phyloP scores from a whole-genome alignment of 2,329 filamentous ascomycete genomes.

The Aschersonia sp. region DNA sequence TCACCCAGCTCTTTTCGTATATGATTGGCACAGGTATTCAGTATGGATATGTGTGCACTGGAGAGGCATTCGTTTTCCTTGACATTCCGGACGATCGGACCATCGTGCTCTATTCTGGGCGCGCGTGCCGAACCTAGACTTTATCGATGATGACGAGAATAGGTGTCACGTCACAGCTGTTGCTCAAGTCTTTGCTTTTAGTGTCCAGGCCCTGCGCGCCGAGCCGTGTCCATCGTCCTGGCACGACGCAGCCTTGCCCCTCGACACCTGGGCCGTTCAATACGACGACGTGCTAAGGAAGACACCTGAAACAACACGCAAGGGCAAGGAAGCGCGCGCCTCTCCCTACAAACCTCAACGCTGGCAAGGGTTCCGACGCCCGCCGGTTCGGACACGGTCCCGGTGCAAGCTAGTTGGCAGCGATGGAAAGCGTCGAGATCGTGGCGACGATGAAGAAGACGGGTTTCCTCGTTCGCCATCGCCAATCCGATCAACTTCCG shows the following conservation, averaged over 20 bases:
- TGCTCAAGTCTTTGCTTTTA: constrained; percentile 22
- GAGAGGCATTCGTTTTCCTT: constrained; percentile 19
- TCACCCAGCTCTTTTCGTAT: constrained; percentile 25
- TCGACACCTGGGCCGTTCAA: constrained; percentile 20
- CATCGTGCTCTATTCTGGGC: constrained; percentile 16
- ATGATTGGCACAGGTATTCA: constrained; percentile 20
- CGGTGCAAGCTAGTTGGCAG: neutral
- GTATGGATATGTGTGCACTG: constrained; percentile 20
- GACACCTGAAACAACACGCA: constrained; percentile 9
- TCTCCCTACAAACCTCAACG: constrained; percentile 13
- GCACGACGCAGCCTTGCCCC: constrained; percentile 13
- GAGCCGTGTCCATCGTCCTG: constrained; percentile 14
- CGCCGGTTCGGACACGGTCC: constrained; percentile 10
- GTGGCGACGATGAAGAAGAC: neutral
- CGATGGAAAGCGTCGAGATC: neutral
- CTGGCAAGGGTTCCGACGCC: constrained; percentile 15
- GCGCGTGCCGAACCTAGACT: constrained; percentile 18
- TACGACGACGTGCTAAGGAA: constrained; percentile 14
- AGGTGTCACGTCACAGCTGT: constrained; percentile 21
- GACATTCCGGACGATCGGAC: constrained; percentile 17
- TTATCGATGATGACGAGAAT: constrained; percentile 16
- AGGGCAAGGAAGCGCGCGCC: constrained; percentile 1
- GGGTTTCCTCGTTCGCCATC: neutral
- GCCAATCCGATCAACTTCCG: neutral
- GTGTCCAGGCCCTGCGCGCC: constrained; percentile 16